Percentiles rank a stretch among this genome's conserved stretches.
Evolutionary conservation across 441 rosid genomes (phyloP).

Genomic region (Populus trichocarpa): DNA sequence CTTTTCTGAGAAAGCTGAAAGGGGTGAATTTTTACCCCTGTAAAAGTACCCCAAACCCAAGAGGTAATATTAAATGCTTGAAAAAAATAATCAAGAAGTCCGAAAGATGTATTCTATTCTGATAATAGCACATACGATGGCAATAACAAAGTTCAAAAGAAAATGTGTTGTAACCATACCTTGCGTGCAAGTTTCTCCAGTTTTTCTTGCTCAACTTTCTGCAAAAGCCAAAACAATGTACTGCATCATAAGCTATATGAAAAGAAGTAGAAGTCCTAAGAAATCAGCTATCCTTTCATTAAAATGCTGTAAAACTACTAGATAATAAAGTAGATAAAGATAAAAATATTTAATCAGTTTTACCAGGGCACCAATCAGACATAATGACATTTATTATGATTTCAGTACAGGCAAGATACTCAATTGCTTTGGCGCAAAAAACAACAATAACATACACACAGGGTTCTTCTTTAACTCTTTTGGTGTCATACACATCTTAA

Average conservation of each 20-base stretch:
- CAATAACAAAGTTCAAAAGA: constrained; percentile 1
- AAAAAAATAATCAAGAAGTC: no score
- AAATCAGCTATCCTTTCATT: background rate
- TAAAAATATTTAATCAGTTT: background rate
- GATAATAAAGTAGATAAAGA: background rate
- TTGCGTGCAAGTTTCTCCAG: constrained; percentile 81
- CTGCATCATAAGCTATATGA: background rate
- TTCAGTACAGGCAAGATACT: no score
- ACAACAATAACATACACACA: no score
- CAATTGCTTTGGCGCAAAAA: no score
- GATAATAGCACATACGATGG: background rate
- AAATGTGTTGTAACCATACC: constrained; percentile 34
- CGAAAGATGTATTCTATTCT: no score
- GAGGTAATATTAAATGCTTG: background rate
- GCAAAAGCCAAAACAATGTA: constrained; percentile 22
- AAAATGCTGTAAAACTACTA: background rate
- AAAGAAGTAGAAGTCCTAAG: background rate
- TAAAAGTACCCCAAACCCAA: background rate
- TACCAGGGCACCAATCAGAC: background rate
- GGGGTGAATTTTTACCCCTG: background rate
- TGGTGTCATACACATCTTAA: background rate
- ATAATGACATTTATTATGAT: background rate
- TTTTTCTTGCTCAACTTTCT: constrained; percentile 93
- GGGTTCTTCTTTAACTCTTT: background rate
- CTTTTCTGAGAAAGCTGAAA: background rate